Evolutionary conservation across 192 early-diverging fungal genomes (phyloP), one percentile per base, ranked within the genome.

Genomic region (Cladochytrium replicatum): DNA sequence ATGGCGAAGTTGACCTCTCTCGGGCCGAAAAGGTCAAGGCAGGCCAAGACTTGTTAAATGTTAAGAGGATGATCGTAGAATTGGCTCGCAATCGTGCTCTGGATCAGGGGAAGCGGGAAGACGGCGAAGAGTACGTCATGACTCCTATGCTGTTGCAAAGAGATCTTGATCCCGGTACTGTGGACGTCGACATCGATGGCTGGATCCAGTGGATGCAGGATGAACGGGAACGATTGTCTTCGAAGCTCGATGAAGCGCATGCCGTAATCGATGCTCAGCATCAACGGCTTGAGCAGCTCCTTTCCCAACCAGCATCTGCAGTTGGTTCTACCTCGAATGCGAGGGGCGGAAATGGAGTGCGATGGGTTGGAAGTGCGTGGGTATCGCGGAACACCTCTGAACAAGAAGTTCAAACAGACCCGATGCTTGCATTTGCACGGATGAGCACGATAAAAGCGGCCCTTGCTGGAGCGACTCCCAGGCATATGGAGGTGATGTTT

Each of bases 231-330:
- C 29, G 24, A 30, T 27, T 48, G 22, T 28, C 29, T 28, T 4
- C 15, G 3, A 47, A 47, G 6, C 46, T 61, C 3, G 43, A 15
- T 21, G 45, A 54, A 22, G 46, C 52, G 7, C 51, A 61, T 41
- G n/a, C 29, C 8, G 26, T 61, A 3, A n/a, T 61, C 23, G 58
- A 61, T 30, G 11, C 50, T 19, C 58, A 61, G 46, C 58, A 61
- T 32, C 52, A 61, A 30, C 53, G 50, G 46, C 32, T 61, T 32
- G 58, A 61, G 32, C 13, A 19, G 39, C 46, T 42, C 15, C 43
- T 58, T 17, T 28, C 49, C 7, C 40, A 40, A 42, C 31, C 44
- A 6, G 29, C 30, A 21, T 48, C 43, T 32, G 6, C 26, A 6
- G 21, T 15, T 4, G 5, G 15, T 48, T 23, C 11, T 46, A 6